A percentile compares a stretch with the other conserved stretches of the same genome.
These are phyloP conservation scores for Wickerhamomyces sydowiorum DNA, from an alignment of 805 yeast genomes.

Conservation along the genomic window DNA sequence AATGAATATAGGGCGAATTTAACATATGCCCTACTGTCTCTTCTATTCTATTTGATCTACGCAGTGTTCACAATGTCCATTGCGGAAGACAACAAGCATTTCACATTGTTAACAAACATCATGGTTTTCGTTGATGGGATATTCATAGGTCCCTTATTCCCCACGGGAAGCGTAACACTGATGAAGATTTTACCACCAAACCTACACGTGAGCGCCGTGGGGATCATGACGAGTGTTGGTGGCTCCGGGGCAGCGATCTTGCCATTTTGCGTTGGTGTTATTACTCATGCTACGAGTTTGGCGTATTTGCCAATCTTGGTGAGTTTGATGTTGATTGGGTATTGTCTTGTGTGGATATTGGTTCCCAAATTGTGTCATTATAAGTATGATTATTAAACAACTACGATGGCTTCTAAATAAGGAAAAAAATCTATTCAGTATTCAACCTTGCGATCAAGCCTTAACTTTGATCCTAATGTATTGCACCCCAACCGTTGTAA, in stretches of 20 bases:
- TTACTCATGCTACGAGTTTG: conserved; percentile 22
- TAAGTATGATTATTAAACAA: conserved; percentile 5
- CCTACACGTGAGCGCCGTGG: conserved; percentile 61
- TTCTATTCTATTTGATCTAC: conserved; percentile 21
- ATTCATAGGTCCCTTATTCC: conserved; percentile 66
- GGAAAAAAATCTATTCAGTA: too few relatives aligned
- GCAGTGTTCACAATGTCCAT: conserved; percentile 16
- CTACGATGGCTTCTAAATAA: too few relatives aligned
- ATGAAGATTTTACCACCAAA: conserved; percentile 55
- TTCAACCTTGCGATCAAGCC: too few relatives aligned
- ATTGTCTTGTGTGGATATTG: conserved; percentile 6
- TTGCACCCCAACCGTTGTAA: too few relatives aligned
- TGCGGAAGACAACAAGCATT: conserved; percentile 29
- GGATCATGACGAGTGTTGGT: conserved; percentile 72
- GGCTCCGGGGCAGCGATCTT: conserved; percentile 78
- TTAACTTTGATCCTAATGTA: neutral
- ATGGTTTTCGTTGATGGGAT: conserved; percentile 42
- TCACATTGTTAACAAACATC: conserved; percentile 4
- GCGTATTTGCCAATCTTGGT: conserved; percentile 21
- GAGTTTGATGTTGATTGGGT: conserved; percentile 3
- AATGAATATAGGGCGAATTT: conserved; percentile 37
- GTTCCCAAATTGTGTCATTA: conserved; percentile 4
- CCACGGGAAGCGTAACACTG: conserved; percentile 64
- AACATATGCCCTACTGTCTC: conserved; percentile 29
- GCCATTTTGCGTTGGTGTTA: conserved; percentile 58